phyloP scores from a whole-genome alignment of 73 alveolate genomes.

The Symbiodinium pilosum region DNA sequence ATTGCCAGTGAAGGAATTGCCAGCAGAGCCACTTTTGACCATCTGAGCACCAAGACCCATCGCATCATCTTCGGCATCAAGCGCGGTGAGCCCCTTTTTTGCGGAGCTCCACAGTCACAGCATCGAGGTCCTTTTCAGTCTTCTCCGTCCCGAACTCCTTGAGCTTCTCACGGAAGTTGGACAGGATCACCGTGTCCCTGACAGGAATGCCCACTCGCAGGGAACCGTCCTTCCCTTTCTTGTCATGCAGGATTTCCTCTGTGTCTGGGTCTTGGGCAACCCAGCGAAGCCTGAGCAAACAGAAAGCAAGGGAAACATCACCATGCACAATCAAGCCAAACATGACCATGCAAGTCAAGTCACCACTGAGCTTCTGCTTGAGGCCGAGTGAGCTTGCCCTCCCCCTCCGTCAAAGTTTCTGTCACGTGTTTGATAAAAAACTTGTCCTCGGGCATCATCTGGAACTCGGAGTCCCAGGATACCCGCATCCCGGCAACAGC shows the following conservation, averaged over 20 bases:
- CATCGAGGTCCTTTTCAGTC: neutral
- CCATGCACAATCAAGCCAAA: neutral
- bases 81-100: neutral
- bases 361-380: neutral
- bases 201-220: neutral
- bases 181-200: neutral
- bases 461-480: neutral
- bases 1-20: neutral
- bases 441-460: neutral
- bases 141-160: neutral
- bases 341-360: neutral
- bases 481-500: neutral
- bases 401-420: neutral
- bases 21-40: neutral
- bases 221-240: neutral
- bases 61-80: neutral
- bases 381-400: neutral
- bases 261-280: neutral
- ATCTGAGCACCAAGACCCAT: neutral
- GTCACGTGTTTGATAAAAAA: neutral
- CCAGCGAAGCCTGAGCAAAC: neutral
- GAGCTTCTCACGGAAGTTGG: neutral
- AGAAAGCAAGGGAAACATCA: neutral
- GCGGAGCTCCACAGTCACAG: neutral
- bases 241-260: neutral